These are phyloP conservation scores for Chamaecyparis obtusa DNA, from an alignment of 75 land plant genomes.

Conservation along the genomic window DNA sequence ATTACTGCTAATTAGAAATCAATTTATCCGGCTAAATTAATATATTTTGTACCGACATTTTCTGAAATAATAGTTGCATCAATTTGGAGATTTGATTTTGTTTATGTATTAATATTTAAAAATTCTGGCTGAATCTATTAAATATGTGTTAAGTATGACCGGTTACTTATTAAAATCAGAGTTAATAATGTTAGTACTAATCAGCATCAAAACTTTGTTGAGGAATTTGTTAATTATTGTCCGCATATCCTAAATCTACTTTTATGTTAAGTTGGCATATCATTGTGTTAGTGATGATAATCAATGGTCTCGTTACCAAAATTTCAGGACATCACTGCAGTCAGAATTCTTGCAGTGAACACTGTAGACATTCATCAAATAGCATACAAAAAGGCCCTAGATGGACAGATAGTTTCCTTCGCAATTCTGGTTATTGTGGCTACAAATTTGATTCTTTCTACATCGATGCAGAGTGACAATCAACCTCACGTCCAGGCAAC, in stretches of 20 bases:
- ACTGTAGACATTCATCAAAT: constrained; percentile 32
- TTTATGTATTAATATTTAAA: not conserved
- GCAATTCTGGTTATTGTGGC: constrained; percentile 36
- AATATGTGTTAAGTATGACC: not conserved
- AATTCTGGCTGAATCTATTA: no score
- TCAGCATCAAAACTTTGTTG: not conserved
- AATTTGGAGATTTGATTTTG: not conserved
- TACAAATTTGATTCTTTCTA: constrained; percentile 9
- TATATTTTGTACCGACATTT: not conserved
- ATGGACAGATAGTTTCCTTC: constrained; percentile 26
- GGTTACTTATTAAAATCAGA: not conserved
- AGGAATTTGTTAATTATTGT: not conserved
- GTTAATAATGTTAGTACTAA: not conserved
- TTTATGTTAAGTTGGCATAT: not conserved
- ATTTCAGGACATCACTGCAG: constrained; percentile 1
- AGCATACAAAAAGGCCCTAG: constrained; percentile 28
- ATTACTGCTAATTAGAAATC: not conserved
- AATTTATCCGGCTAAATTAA: not conserved
- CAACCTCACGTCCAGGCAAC: constrained; percentile 11
- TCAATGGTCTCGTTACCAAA: not conserved
- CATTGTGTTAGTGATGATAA: not conserved
- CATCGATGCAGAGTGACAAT: constrained; percentile 15
- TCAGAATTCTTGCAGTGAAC: constrained; percentile 13
- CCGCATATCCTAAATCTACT: not conserved
- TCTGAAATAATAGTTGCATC: not conserved